These are phyloP conservation scores for Pelargonium australe DNA, from an alignment of 441 rosid species.

Conservation along the genomic window DNA sequence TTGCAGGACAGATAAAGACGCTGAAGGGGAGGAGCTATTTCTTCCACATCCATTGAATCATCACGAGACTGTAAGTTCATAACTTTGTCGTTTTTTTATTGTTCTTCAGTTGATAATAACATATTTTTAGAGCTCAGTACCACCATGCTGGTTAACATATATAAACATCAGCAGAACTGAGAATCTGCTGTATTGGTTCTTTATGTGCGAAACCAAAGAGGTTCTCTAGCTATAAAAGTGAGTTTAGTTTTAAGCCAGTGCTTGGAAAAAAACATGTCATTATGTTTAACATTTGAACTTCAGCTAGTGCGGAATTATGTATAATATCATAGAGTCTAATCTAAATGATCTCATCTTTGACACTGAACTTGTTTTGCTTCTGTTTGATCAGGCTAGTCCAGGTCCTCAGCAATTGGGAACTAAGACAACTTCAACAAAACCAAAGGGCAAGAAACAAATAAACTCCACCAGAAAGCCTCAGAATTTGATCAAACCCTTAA, in stretches of 20 bases:
- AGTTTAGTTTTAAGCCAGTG: too few relatives aligned
- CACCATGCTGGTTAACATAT: not conserved
- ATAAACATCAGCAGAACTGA: not conserved
- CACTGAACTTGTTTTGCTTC: conserved; percentile 2
- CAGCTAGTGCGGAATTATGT: not conserved
- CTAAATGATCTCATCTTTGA: conserved; percentile 9
- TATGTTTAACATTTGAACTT: too few relatives aligned
- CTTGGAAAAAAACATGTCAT: too few relatives aligned
- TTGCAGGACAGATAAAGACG: conserved; percentile 47
- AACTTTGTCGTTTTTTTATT: not conserved
- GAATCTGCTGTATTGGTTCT: not conserved
- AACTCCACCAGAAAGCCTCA: conserved; percentile 21
- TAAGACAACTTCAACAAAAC: conserved; percentile 28
- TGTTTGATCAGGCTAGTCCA: conserved; percentile 25
- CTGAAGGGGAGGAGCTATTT: conserved; percentile 44
- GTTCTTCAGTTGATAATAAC: not conserved
- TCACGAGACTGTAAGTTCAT: conserved; percentile 27
- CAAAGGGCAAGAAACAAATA: conserved; percentile 31
- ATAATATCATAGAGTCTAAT: not conserved
- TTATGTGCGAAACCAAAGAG: not conserved
- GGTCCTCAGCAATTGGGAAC: conserved; percentile 20
- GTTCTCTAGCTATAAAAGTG: too few relatives aligned
- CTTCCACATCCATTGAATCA: conserved; percentile 23
- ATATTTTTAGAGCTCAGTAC: not conserved
- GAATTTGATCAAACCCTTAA: conserved; percentile 22